These are phyloP conservation scores for Monilinia laxa DNA, from an alignment of 2,329 filamentous ascomycete species.

Conservation along the genomic window DNA sequence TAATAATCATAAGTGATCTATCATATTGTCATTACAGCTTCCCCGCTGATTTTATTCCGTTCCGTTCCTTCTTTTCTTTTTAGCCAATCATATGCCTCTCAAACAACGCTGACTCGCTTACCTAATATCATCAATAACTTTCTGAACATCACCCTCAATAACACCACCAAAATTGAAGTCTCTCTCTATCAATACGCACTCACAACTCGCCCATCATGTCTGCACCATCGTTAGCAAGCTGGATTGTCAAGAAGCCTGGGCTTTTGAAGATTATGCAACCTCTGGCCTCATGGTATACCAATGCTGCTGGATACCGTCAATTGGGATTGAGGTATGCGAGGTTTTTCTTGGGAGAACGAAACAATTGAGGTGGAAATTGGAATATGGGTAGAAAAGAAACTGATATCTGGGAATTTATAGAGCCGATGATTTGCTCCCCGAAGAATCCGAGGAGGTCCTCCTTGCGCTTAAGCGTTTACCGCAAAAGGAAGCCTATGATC, in stretches of 20 bases:
- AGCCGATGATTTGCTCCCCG: slow-evolving; percentile 90
- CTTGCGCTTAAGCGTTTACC: slow-evolving; percentile 87
- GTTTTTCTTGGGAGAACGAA: background rate
- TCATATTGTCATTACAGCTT: slow-evolving; percentile 1
- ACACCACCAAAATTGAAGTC: slow-evolving; percentile 24
- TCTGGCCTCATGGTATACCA: slow-evolving; percentile 82
- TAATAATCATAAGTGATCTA: background rate
- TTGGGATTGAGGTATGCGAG: slow-evolving; percentile 76
- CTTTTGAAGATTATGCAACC: slow-evolving; percentile 76
- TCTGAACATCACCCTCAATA: slow-evolving; percentile 19
- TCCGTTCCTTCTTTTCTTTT: slow-evolving; percentile 2
- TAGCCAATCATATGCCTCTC: background rate
- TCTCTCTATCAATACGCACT: slow-evolving; percentile 1
- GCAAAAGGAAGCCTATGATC: slow-evolving; percentile 90
- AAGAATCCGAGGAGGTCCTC: slow-evolving; percentile 86
- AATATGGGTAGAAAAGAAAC: slow-evolving; percentile 19
- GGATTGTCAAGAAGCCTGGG: slow-evolving; percentile 82
- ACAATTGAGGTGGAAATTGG: background rate
- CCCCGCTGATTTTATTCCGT: slow-evolving; percentile 13
- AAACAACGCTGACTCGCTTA: slow-evolving; percentile 18
- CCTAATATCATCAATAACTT: slow-evolving; percentile 22
- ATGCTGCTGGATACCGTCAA: slow-evolving; percentile 89
- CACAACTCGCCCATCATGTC: slow-evolving; percentile 37
- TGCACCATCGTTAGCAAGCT: slow-evolving; percentile 63
- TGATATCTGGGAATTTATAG: slow-evolving; percentile 50